These are phyloP conservation scores for Tolypocladium tundrense DNA, from an alignment of 2,329 filamentous ascomycete genomes.

Conservation along the genomic window DNA sequence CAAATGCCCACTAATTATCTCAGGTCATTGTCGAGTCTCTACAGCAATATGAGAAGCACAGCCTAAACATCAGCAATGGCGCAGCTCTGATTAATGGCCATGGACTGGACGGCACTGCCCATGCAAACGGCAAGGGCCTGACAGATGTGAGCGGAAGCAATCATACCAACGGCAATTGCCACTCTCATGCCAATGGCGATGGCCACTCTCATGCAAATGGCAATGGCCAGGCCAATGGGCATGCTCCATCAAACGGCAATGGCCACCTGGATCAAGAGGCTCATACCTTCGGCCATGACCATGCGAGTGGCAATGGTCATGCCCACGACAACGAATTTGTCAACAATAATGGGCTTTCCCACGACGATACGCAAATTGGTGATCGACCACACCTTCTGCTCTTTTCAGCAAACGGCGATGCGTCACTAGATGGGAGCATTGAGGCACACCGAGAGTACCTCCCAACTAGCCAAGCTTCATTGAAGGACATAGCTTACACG, in stretches of 20 bases:
- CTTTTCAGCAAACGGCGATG: background rate
- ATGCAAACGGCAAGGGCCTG: background rate
- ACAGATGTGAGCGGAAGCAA: too few relatives aligned
- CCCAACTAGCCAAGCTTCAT: background rate
- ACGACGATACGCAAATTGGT: background rate
- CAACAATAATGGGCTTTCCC: background rate
- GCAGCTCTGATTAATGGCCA: background rate
- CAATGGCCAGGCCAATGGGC: background rate
- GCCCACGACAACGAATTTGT: background rate
- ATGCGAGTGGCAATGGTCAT: background rate
- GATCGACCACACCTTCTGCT: background rate
- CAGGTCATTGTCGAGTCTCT: background rate
- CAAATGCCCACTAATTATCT: background rate
- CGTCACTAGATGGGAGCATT: constrained; percentile 12
- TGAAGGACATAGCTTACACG: background rate
- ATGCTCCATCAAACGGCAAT: too few relatives aligned
- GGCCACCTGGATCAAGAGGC: too few relatives aligned
- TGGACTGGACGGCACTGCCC: background rate
- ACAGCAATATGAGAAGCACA: background rate
- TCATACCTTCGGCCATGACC: background rate
- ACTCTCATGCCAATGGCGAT: background rate
- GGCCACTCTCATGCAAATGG: background rate
- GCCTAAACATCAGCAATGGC: background rate
- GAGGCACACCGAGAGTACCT: constrained; percentile 2
- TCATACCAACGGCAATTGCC: background rate